Percentiles rank a stretch among this genome's conserved stretches.
phyloP scores from a whole-genome alignment of 257 asterid species.

The Linaria vulgaris region DNA sequence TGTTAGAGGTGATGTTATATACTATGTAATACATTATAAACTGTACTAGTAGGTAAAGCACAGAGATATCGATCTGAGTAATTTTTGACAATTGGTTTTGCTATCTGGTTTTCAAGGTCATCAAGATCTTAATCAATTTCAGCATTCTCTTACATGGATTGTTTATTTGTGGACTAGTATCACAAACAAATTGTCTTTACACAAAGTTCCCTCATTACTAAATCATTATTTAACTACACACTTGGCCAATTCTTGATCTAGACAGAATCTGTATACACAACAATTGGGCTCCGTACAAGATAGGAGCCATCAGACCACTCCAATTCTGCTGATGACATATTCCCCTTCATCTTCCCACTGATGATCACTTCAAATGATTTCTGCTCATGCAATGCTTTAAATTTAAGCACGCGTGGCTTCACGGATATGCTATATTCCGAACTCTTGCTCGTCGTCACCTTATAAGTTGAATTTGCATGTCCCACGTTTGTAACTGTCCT shows the following conservation, averaged over 20 bases:
- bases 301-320: slow-evolving; percentile 26
- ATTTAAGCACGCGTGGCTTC: slow-evolving; percentile 18
- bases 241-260: neutral
- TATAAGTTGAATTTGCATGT: slow-evolving; percentile 15
- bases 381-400: slow-evolving; percentile 15
- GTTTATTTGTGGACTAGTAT: neutral
- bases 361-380: slow-evolving; percentile 21
- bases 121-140: too few relatives aligned
- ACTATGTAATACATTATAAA: neutral
- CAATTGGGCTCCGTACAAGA: slow-evolving; percentile 10
- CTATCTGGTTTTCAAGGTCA: neutral
- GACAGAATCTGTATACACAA: neutral
- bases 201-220: neutral
- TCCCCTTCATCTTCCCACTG: neutral
- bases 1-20: neutral
- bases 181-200: neutral
- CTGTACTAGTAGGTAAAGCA: neutral
- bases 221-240: neutral
- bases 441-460: slow-evolving; percentile 15
- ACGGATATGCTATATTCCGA: neutral
- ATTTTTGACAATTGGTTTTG: neutral
- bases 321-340: slow-evolving; percentile 3
- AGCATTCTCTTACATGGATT: too few relatives aligned
- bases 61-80: neutral
- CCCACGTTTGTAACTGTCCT: slow-evolving; percentile 32